Evolutionary conservation across 495 filamentous ascomycete species (phyloP).

Genomic region (Aspergillus cavernicola): DNA sequence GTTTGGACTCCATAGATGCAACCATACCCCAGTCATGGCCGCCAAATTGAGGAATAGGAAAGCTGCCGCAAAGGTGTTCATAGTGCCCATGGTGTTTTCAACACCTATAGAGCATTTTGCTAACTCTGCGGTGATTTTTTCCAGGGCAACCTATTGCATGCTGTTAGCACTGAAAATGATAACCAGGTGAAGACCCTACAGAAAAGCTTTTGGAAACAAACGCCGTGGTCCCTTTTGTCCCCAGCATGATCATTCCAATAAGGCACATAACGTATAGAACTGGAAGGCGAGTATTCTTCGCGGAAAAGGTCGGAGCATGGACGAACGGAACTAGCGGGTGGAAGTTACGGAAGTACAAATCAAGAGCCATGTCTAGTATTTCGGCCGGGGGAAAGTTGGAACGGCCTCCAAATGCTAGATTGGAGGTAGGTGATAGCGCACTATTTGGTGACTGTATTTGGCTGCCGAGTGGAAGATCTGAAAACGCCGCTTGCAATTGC

Average conservation of each 20-base stretch:
- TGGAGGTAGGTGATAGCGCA: slow-evolving; percentile 25
- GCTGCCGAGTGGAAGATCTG: slow-evolving; percentile 17
- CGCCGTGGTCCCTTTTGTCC: slow-evolving; percentile 44
- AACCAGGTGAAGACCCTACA: slow-evolving; percentile 22
- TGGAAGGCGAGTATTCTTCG: slow-evolving; percentile 39
- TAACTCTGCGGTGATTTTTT: slow-evolving; percentile 40
- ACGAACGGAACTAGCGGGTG: slow-evolving; percentile 50
- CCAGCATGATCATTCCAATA: slow-evolving; percentile 48
- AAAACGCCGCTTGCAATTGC: slow-evolving; percentile 39
- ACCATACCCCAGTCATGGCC: slow-evolving; percentile 46
- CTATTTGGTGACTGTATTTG: slow-evolving; percentile 26
- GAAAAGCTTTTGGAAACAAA: slow-evolving; percentile 47
- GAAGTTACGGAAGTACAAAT: slow-evolving; percentile 49
- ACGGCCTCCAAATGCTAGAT: slow-evolving; percentile 20
- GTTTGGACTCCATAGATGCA: neutral
- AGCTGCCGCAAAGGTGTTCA: slow-evolving; percentile 46
- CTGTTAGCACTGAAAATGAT: slow-evolving; percentile 8
- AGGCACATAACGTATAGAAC: slow-evolving; percentile 50
- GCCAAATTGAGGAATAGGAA: slow-evolving; percentile 48
- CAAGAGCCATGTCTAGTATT: slow-evolving; percentile 55
- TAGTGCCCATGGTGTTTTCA: slow-evolving; percentile 33
- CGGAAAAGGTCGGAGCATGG: slow-evolving; percentile 49
- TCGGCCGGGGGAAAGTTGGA: slow-evolving; percentile 47
- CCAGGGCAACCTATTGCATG: slow-evolving; percentile 31
- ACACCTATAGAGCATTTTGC: slow-evolving; percentile 34